A percentile compares a stretch with the other conserved stretches of the same genome.
phyloP scores from a whole-genome alignment of 306 rosid species.

The Inga laurina region DNA sequence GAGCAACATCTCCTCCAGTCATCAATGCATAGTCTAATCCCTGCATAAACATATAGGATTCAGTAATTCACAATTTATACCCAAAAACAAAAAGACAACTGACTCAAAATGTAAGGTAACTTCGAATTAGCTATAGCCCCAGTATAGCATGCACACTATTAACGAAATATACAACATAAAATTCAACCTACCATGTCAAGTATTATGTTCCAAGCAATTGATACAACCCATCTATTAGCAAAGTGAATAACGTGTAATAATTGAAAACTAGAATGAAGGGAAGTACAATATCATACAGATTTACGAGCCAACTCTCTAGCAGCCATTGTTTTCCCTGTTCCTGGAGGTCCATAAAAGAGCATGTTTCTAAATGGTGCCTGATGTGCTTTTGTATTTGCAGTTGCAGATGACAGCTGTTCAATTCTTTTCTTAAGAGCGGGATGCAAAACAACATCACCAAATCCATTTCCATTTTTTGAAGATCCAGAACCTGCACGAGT shows the following conservation, averaged over 20 bases:
- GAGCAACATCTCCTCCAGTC: slow-evolving; percentile 99
- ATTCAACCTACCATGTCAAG: background rate
- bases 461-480: slow-evolving; percentile 61
- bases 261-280: slow-evolving; percentile 25
- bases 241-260: background rate
- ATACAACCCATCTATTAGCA: background rate
- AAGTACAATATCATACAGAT: slow-evolving; percentile 66
- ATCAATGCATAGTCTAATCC: slow-evolving; percentile 96
- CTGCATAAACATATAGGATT: slow-evolving; percentile 38
- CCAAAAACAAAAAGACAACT: background rate
- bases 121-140: slow-evolving; percentile 1
- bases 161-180: slow-evolving; percentile 1
- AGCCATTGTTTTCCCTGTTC: slow-evolving; percentile 99
- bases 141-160: background rate
- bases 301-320: slow-evolving; percentile 93
- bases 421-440: slow-evolving; percentile 85
- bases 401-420: slow-evolving; percentile 84
- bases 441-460: slow-evolving; percentile 92
- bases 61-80: background rate
- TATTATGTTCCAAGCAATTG: background rate
- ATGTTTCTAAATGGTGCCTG: slow-evolving; percentile 97
- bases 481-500: slow-evolving; percentile 44
- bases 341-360: slow-evolving; percentile 99
- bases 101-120: background rate
- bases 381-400: slow-evolving; percentile 94